These are phyloP conservation scores for Suhomyces kunorum DNA, from an alignment of 1,139 yeast species.

Conservation along the genomic window DNA sequence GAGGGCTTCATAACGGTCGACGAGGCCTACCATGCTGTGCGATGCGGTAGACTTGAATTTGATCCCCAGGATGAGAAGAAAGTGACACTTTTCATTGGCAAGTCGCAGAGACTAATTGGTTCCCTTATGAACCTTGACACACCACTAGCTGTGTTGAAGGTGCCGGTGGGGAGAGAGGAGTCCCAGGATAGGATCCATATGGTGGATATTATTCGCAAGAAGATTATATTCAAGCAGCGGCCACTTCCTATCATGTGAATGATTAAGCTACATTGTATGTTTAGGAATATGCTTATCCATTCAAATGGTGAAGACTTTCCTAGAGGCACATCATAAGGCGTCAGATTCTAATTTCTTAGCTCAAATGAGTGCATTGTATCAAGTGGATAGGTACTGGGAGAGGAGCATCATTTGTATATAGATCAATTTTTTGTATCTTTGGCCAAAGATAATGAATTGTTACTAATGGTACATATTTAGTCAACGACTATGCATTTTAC, in stretches of 20 bases:
- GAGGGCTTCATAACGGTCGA: slow-evolving; percentile 36
- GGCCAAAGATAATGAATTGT: too few relatives aligned
- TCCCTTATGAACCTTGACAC: slow-evolving; percentile 53
- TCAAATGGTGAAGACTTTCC: too few relatives aligned
- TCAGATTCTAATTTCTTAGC: too few relatives aligned
- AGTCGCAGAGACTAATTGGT: slow-evolving; percentile 66
- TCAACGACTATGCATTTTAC: too few relatives aligned
- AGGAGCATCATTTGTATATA: too few relatives aligned
- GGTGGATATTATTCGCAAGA: slow-evolving; percentile 58
- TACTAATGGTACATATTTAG: too few relatives aligned
- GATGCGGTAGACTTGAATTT: slow-evolving; percentile 60
- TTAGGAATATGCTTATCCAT: too few relatives aligned
- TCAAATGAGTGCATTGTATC: too few relatives aligned
- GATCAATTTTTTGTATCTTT: too few relatives aligned
- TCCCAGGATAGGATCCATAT: slow-evolving; percentile 36
- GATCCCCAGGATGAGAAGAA: slow-evolving; percentile 43
- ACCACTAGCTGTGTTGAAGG: slow-evolving; percentile 61
- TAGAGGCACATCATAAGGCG: too few relatives aligned
- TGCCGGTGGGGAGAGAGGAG: slow-evolving; percentile 28
- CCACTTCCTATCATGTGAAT: slow-evolving; percentile 74
- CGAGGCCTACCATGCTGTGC: slow-evolving; percentile 48
- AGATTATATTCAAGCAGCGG: slow-evolving; percentile 60
- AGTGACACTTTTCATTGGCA: slow-evolving; percentile 63
- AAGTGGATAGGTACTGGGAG: too few relatives aligned
- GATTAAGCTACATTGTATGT: too few relatives aligned